Evolutionary conservation across 73 alveolate species (phyloP), one percentile per base, ranked within the genome.

Genomic region (Paramecium primaurelia): DNA sequence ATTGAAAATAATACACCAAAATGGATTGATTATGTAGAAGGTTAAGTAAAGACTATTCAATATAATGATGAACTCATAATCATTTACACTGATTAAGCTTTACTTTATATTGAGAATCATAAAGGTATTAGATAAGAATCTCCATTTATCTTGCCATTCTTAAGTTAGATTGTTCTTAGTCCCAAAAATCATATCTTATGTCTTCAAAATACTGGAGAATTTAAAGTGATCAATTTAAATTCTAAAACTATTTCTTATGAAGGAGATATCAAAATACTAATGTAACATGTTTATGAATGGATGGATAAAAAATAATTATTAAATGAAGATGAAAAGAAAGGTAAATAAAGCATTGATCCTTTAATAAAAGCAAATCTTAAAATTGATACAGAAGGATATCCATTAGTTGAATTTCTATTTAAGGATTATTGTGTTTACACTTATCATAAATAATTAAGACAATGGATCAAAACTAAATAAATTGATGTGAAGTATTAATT

Each of bases 21-120:
- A 32, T 89, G 94, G 94, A 89, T 36, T 26, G 94, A 89, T 47
- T 89, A 83, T 51, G 71, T 89, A 9, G 94, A 89, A 11, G 94
- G 94, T 11, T 71, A 89, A 22, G 54, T 89, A 6, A 58, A 51
- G n/a, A 36, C 45, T 28, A 59, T 89, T 20, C 30, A 40, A 71
- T 45, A 40, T 37, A 58, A 14, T 71, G 77, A 89, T 12, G 91
- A 89, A 22, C 32, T 22, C 14, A 49, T 89, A 26, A 28, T 89
- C 8, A 71, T 71, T n/a, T 89, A 89, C 9, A 89, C 94, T 36
- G 86, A 77, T 28, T 38, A 77, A 6, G 49, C 59, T n/a, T 54
- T 71, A 16, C 34, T 89, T 12, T 89, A 89, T 44, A 40, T 89
- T 12, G 94, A 71, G 25, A 89, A 71, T 26, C 59, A 51, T 18